A percentile compares a stretch with the other conserved stretches of the same genome.
phyloP scores from a whole-genome alignment of 2,329 filamentous ascomycete genomes.

The Penicillium sp. region DNA sequence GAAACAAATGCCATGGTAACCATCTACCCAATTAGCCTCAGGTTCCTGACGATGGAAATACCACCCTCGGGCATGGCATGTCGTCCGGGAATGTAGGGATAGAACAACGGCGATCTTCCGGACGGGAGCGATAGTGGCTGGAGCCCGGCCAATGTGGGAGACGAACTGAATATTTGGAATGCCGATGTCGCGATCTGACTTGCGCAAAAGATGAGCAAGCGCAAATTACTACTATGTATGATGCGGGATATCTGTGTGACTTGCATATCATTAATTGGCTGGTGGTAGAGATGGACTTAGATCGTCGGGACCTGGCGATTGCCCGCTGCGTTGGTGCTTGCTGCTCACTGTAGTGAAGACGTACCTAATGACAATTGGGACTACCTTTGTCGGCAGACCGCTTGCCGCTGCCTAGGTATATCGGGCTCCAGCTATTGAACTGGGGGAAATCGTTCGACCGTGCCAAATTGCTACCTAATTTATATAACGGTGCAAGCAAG shows the following conservation, averaged over 20 bases:
- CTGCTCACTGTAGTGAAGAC: too few relatives aligned
- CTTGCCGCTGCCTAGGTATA: too few relatives aligned
- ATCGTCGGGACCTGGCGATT: neutral
- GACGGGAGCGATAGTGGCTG: neutral
- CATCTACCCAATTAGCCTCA: neutral
- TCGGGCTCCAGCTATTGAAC: too few relatives aligned
- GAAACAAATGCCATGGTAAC: slow-evolving; percentile 11
- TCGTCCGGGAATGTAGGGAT: slow-evolving; percentile 20
- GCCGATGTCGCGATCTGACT: neutral
- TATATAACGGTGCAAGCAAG: too few relatives aligned
- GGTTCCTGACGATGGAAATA: neutral
- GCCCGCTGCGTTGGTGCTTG: neutral
- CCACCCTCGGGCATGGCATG: slow-evolving; percentile 12
- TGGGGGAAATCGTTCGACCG: too few relatives aligned
- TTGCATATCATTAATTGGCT: neutral
- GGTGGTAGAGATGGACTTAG: neutral
- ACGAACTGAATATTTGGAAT: slow-evolving; percentile 1
- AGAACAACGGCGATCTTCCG: neutral
- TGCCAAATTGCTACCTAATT: too few relatives aligned
- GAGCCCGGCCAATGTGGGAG: neutral
- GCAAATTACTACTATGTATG: neutral
- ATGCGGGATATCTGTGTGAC: neutral
- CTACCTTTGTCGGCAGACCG: too few relatives aligned
- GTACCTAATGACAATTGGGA: too few relatives aligned
- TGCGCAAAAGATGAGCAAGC: neutral